phyloP scores from a whole-genome alignment of 2,329 filamentous ascomycete genomes.

The Cladosporium sp. region DNA sequence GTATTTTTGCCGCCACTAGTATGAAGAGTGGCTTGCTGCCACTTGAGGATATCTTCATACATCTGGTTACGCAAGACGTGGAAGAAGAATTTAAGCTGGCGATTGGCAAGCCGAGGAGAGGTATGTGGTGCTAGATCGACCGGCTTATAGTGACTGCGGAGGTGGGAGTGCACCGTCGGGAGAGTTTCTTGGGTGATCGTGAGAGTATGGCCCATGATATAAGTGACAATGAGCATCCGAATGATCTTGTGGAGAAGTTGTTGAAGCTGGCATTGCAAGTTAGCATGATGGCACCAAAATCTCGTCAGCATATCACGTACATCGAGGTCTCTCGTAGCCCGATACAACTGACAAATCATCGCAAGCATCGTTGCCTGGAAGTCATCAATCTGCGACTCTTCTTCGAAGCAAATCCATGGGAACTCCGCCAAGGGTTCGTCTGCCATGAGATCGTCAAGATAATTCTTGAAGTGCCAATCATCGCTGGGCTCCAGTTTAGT shows the following conservation, averaged over 20 bases:
- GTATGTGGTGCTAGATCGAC: conserved; percentile 17
- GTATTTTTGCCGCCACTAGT: conserved; percentile 37
- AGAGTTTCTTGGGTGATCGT: conserved; percentile 41
- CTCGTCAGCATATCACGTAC: conserved; percentile 22
- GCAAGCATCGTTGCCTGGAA: conserved; percentile 42
- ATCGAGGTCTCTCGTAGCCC: conserved; percentile 33
- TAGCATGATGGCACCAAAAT: background rate
- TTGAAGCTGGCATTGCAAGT: conserved; percentile 22
- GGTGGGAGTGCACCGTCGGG: conserved; percentile 32
- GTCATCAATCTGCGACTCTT: conserved; percentile 37
- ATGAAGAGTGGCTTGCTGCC: conserved; percentile 45
- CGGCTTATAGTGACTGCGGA: conserved; percentile 35
- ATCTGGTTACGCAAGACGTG: conserved; percentile 39
- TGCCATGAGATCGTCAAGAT: conserved; percentile 40
- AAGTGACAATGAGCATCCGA: conserved; percentile 45
- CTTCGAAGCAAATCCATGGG: conserved; percentile 40
- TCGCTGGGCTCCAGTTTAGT: conserved; percentile 42
- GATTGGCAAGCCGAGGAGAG: conserved; percentile 44
- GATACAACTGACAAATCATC: conserved; percentile 34
- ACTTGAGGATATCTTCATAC: conserved; percentile 41
- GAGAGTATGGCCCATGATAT: conserved; percentile 47
- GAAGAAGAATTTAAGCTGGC: conserved; percentile 50
- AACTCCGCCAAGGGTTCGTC: conserved; percentile 38
- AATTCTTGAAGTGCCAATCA: conserved; percentile 41
- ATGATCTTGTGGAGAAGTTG: conserved; percentile 41